Evolutionary conservation across 1,284 basidiomycete genomes (phyloP), one percentile per base, ranked within the genome.

Genomic region (Fomitopsis betulina): DNA sequence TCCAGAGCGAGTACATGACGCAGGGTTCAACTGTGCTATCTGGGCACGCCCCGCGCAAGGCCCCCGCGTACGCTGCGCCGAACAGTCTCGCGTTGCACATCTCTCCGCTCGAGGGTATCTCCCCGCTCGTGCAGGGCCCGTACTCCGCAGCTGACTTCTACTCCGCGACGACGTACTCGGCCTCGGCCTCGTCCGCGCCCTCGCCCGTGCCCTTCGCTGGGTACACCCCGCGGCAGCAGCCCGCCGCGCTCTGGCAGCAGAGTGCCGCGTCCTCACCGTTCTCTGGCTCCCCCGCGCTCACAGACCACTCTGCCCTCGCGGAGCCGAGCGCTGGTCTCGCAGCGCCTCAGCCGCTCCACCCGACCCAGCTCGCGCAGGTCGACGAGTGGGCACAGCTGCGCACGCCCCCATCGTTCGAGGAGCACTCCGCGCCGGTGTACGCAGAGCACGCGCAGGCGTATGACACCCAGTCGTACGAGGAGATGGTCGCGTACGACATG

Each of bases 261-360:
- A 64, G 69, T 3, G 64, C 72, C 1, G 71, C 79, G 1, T 74
- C 77, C 5, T 77, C 79, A 13, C 67, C 73, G 9, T 78, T 80
- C 65, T 77, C 77, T 0, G 75, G 76, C 10, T 82, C 80, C 0
- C 80, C 80, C 0, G 70, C 74, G 0, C 73, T 60, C 2, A 79
- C 78, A 0, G 75, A 77, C 21, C 65, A 68, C 25, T 66, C 72
- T 12, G 35, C 8, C n/a, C 63, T 80, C 69, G 43, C 55, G 47
- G n/a, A 38, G n/a, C n/a, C n/a, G n/a, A n/a, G n/a, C 37, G 37
- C 37, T 2, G 38, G 25, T 52, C 56, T 35, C 43, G 45, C 12
- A 7, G 54, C n/a, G 19, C 55, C 33, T 15, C 27, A 23, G 27
- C 54, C 43, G 58, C 62, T 37, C 21, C 52, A 25, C 55, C 60